Percentiles rank a stretch among this genome's conserved stretches.
phyloP scores from a whole-genome alignment of 2,329 filamentous ascomycete species.

The Trichophyton verrucosum region DNA sequence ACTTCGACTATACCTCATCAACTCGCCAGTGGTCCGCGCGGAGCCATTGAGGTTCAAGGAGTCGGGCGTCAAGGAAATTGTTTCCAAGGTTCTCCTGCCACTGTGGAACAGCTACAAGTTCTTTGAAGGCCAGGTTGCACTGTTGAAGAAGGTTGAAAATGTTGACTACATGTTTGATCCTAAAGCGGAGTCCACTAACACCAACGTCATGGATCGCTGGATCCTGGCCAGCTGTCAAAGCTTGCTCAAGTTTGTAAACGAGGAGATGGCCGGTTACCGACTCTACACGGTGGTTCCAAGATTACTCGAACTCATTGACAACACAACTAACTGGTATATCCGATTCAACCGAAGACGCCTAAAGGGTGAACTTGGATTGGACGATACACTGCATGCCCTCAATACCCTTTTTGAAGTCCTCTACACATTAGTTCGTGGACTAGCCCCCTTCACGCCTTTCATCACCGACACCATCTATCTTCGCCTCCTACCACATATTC shows the following conservation, averaged over 20 bases:
- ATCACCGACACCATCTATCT: conserved; percentile 90
- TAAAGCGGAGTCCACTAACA: conserved; percentile 59
- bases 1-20: conserved; percentile 88
- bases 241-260: conserved; percentile 77
- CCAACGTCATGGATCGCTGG: conserved; percentile 93
- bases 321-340: conserved; percentile 98
- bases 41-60: conserved; percentile 89
- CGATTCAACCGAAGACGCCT: conserved; percentile 82
- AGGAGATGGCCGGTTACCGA: conserved; percentile 74
- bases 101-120: conserved; percentile 97
- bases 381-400: conserved; percentile 79
- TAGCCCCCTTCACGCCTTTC: conserved; percentile 93
- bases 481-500: conserved; percentile 69
- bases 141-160: conserved; percentile 74
- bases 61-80: conserved; percentile 82
- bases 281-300: conserved; percentile 86
- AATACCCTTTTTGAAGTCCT: conserved; percentile 92
- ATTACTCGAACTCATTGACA: conserved; percentile 72
- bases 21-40: conserved; percentile 85
- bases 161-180: conserved; percentile 71
- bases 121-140: conserved; percentile 74
- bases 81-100: conserved; percentile 78
- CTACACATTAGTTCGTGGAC: conserved; percentile 72
- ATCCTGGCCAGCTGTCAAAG: conserved; percentile 87
- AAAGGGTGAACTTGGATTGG: conserved; percentile 75